Conservation (phyloP, 1,139 yeast genomes). For the Scheffersomyces titani region DNA sequence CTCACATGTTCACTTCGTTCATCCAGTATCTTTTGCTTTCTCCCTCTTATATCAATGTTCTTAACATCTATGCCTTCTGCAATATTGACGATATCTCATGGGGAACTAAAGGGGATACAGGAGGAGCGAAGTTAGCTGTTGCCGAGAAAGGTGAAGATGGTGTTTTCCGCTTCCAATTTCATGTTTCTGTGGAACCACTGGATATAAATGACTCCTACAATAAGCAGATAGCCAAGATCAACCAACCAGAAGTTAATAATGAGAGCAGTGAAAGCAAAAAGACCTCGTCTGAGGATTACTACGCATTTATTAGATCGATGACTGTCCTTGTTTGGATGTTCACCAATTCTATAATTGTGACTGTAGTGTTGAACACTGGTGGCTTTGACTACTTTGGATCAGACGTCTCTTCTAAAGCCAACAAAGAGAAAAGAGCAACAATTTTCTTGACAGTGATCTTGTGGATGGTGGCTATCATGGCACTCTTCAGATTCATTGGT, state of each 20-base stretch:
- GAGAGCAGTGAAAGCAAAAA: slow-evolving; percentile 34
- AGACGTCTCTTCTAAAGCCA: neutral
- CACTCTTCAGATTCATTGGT: slow-evolving; percentile 68
- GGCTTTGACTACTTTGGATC: neutral
- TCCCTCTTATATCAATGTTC: slow-evolving; percentile 49
- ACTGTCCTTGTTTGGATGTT: neutral
- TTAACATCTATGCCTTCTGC: slow-evolving; percentile 52
- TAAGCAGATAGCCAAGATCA: slow-evolving; percentile 63
- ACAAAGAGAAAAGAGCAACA: slow-evolving; percentile 23
- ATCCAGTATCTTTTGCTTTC: slow-evolving; percentile 47
- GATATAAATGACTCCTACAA: slow-evolving; percentile 63
- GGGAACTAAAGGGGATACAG: slow-evolving; percentile 54
- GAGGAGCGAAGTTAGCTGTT: slow-evolving; percentile 47
- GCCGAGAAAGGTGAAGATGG: slow-evolving; percentile 70
- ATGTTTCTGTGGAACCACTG: slow-evolving; percentile 62
- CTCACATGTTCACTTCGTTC: slow-evolving; percentile 55
- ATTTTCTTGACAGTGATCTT: slow-evolving; percentile 67
- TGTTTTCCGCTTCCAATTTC: slow-evolving; percentile 52
- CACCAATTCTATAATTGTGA: neutral
- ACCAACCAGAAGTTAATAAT: slow-evolving; percentile 35
- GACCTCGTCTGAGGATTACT: slow-evolving; percentile 22
- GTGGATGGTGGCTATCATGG: slow-evolving; percentile 78
- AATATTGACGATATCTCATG: slow-evolving; percentile 53
- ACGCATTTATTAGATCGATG: neutral
- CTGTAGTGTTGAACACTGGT: neutral